Conservation (phyloP, 2,329 filamentous ascomycete species). For the Lachnellula suecica region DNA sequence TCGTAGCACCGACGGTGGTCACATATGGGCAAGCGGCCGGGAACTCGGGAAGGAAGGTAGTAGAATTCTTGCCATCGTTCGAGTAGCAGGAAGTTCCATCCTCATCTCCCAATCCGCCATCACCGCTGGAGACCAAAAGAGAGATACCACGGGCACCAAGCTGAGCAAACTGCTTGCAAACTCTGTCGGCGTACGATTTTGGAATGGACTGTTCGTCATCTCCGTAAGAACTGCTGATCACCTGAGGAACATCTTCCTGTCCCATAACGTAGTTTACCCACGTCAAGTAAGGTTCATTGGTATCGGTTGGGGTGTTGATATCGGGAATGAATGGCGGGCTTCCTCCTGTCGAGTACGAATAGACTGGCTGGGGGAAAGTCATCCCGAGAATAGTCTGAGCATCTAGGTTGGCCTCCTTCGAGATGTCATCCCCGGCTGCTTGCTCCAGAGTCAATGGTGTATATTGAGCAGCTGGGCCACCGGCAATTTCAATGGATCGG, state of each 20-base stretch:
- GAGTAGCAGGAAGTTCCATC: slow-evolving; percentile 41
- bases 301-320: slow-evolving; percentile 40
- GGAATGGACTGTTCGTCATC: slow-evolving; percentile 59
- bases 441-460: slow-evolving; percentile 11
- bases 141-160: slow-evolving; percentile 52
- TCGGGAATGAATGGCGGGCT: slow-evolving; percentile 51
- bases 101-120: slow-evolving; percentile 46
- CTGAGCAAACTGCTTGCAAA: slow-evolving; percentile 53
- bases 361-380: slow-evolving; percentile 50
- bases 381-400: slow-evolving; percentile 54
- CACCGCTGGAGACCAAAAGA: slow-evolving; percentile 50
- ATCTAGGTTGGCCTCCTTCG: slow-evolving; percentile 54
- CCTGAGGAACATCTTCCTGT: slow-evolving; percentile 49
- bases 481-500: slow-evolving; percentile 15
- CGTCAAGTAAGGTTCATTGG: slow-evolving; percentile 61
- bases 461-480: slow-evolving; percentile 12
- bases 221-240: slow-evolving; percentile 57
- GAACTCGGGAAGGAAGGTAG: slow-evolving; percentile 54
- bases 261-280: slow-evolving; percentile 51
- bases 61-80: slow-evolving; percentile 55
- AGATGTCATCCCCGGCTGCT: slow-evolving; percentile 8
- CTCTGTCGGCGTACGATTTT: slow-evolving; percentile 47
- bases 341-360: slow-evolving; percentile 54
- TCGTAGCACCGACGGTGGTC: slow-evolving; percentile 21
- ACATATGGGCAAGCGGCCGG: slow-evolving; percentile 44